Conservation (phyloP, 352 stramenopile species). For the Aphanomyces stellatus region DNA sequence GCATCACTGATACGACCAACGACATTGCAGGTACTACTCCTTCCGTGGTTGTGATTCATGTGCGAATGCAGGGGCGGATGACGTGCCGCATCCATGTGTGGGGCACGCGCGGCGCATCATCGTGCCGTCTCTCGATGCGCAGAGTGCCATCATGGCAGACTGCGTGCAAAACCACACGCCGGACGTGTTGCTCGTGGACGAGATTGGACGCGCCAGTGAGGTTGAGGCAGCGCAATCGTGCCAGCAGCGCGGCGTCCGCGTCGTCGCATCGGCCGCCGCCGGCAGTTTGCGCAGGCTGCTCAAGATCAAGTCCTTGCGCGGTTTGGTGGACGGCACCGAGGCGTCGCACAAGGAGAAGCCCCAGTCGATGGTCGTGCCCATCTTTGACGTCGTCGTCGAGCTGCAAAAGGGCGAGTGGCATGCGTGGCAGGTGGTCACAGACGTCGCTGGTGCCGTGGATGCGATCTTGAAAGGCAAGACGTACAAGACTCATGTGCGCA, state of each 20-base stretch:
- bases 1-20: constrained; percentile 87
- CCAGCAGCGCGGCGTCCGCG: constrained; percentile 63
- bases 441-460: constrained; percentile 59
- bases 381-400: constrained; percentile 84
- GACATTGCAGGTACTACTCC: constrained; percentile 56
- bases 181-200: constrained; percentile 83
- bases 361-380: constrained; percentile 40
- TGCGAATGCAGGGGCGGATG: constrained; percentile 29
- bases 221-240: constrained; percentile 60
- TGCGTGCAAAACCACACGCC: constrained; percentile 33
- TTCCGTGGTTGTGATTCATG: background rate
- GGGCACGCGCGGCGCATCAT: constrained; percentile 23
- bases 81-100: constrained; percentile 55
- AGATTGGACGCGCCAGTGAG: constrained; percentile 75
- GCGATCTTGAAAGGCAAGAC: constrained; percentile 33
- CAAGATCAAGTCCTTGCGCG: constrained; percentile 68
- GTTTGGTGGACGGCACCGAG: constrained; percentile 63
- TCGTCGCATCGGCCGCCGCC: constrained; percentile 81
- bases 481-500: constrained; percentile 28
- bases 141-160: constrained; percentile 20
- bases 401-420: constrained; percentile 39
- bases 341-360: constrained; percentile 54
- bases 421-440: constrained; percentile 53
- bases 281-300: constrained; percentile 75
- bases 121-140: constrained; percentile 21